Base-by-base conservation (phyloP, 148 eudicot genomes). In the Pouteria glomerata region DNA sequence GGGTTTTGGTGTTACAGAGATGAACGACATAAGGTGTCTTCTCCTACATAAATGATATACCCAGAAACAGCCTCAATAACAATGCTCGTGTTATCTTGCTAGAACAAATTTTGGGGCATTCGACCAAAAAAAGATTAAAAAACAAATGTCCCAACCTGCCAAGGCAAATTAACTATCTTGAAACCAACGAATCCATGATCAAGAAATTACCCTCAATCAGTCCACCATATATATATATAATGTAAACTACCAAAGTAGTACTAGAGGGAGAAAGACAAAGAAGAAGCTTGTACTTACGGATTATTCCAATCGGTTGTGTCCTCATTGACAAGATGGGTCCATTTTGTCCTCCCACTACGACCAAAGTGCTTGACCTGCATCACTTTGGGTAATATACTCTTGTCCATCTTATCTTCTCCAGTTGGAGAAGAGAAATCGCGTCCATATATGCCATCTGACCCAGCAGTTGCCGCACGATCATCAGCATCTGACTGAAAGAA, bases 281-380 rank as follows among this genome's bases (percentile, higher is more conserved):
- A n/a, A n/a, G n/a, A n/a, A n/a, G n/a, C n/a, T 16, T 41, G 71
- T 19, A 83, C 91, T 72, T 89, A 93, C 93, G 94, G 95, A 37
- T 78, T 86, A 73, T 84, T 87, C 95, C 97, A 91, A 67, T 94
- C 92, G 70, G 97, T 89, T 6, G 98, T 93, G 72, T 89, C 96
- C 82, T 89, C 90, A 34, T 83, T 82, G 66, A 91, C 98, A 79
- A 94, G 98, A 71, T 91, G 98, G 70, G 95, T 93, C 98, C 98
- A 90, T 74, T 93, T 93, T 0, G 98, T 90, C 77, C 98, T 82
- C 42, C 98, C 98, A 83, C 97, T 91, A 62, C 96, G 88, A 12
- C 98, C 98, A 79, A 91, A 94, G 73, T 94, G 92, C 82, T 92
- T 89, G 66, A 92, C 97, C 80, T 89, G 97, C 97, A 92, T 92